phyloP scores from a whole-genome alignment of 192 early-diverging fungal species.

The Spinellus fusiger region DNA sequence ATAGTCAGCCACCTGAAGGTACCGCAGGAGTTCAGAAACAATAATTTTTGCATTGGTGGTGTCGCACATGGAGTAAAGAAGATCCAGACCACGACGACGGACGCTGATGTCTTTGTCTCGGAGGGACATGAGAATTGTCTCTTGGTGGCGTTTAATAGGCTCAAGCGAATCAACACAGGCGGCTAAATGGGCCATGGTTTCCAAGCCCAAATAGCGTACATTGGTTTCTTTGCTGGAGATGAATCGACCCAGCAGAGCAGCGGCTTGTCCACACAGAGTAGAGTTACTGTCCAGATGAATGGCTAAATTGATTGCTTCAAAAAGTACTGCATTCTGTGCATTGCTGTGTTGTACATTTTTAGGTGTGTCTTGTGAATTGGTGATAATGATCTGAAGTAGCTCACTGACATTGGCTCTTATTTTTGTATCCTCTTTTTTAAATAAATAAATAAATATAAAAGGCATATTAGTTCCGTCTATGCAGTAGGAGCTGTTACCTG shows the following conservation, averaged over 20 bases:
- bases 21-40: conserved; percentile 88
- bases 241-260: conserved; percentile 77
- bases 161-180: conserved; percentile 78
- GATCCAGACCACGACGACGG: conserved; percentile 86
- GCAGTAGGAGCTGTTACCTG: conserved; percentile 57
- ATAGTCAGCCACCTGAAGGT: conserved; percentile 83
- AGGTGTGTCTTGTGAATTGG: conserved; percentile 79
- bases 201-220: conserved; percentile 92
- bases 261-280: conserved; percentile 77
- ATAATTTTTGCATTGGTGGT: conserved; percentile 76
- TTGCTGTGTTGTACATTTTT: conserved; percentile 98
- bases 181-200: conserved; percentile 95
- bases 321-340: conserved; percentile 94
- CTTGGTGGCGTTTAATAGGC: conserved; percentile 76
- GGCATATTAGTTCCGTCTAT: too few species aligned
- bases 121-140: conserved; percentile 84
- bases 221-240: conserved; percentile 97
- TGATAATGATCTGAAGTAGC: conserved; percentile 77
- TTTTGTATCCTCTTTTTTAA: conserved; percentile 41
- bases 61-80: conserved; percentile 98
- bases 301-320: conserved; percentile 94
- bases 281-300: conserved; percentile 92
- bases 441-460: not conserved
- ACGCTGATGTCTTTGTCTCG: conserved; percentile 98
- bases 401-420: conserved; percentile 59